Percentiles rank a stretch among this genome's conserved stretches.
Conservation (phyloP, 2,329 filamentous ascomycete species). For the Pyricularia grisea region DNA sequence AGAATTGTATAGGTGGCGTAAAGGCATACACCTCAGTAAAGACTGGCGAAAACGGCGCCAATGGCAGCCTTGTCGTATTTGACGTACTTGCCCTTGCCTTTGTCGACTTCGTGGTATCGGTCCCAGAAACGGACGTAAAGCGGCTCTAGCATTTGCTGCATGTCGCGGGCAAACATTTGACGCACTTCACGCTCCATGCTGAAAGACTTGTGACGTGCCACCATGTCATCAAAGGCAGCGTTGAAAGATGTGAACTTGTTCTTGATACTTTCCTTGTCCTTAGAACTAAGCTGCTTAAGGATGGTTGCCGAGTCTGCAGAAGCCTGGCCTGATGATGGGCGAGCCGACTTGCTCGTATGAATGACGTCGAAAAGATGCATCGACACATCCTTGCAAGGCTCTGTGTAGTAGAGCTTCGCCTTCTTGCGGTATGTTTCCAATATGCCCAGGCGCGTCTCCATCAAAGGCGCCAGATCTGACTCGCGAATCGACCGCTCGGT, state of each 20-base stretch:
- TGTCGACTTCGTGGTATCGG: slow-evolving; percentile 93
- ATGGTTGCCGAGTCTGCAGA: slow-evolving; percentile 69
- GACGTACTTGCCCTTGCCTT: slow-evolving; percentile 95
- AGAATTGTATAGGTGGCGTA: not conserved
- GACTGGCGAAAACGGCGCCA: slow-evolving; percentile 51
- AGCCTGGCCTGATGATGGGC: slow-evolving; percentile 65
- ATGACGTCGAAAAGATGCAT: slow-evolving; percentile 82
- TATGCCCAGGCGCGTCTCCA: slow-evolving; percentile 51
- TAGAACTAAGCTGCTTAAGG: slow-evolving; percentile 72
- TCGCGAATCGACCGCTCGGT: slow-evolving; percentile 76
- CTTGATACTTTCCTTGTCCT: slow-evolving; percentile 95
- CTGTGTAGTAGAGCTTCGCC: slow-evolving; percentile 70
- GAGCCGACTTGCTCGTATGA: slow-evolving; percentile 68
- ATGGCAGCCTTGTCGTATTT: slow-evolving; percentile 90
- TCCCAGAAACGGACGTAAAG: slow-evolving; percentile 95
- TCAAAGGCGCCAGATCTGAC: slow-evolving; percentile 66
- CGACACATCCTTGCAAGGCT: slow-evolving; percentile 82
- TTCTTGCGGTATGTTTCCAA: slow-evolving; percentile 82
- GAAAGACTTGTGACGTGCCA: slow-evolving; percentile 70
- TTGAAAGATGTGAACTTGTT: slow-evolving; percentile 94
- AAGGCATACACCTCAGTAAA: slow-evolving; percentile 25
- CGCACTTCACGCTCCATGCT: slow-evolving; percentile 89
- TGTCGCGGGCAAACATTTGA: slow-evolving; percentile 68
- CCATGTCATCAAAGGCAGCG: slow-evolving; percentile 77
- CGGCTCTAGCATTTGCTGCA: slow-evolving; percentile 86